Evolutionary conservation across 2,329 filamentous ascomycete species (phyloP).

Genomic region (Penicillium sp.): DNA sequence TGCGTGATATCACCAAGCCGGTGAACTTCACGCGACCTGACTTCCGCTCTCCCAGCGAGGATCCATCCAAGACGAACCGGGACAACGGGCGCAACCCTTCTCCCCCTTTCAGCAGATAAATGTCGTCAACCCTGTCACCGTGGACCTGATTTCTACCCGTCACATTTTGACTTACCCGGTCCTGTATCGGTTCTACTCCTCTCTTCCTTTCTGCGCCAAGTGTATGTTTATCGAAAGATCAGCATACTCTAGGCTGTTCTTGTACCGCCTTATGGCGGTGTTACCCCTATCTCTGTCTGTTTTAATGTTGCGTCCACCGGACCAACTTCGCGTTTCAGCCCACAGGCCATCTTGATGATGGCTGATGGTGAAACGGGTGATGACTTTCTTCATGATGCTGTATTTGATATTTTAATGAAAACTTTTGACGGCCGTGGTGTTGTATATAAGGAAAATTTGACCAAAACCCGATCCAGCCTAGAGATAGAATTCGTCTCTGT

Average conservation of each 20-base stretch:
- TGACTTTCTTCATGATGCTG: constrained; percentile 27
- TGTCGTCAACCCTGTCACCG: neutral
- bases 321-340: constrained; percentile 2
- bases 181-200: constrained; percentile 4
- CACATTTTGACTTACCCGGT: neutral
- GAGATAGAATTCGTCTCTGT: neutral
- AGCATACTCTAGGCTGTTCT: neutral
- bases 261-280: neutral
- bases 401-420: constrained; percentile 28
- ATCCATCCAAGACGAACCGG: constrained; percentile 30
- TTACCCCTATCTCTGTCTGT: neutral
- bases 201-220: constrained; percentile 4
- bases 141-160: constrained; percentile 2
- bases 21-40: constrained; percentile 38
- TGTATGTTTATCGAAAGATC: neutral
- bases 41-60: constrained; percentile 19
- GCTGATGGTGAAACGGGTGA: constrained; percentile 20
- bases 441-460: constrained; percentile 23
- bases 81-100: constrained; percentile 25
- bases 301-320: constrained; percentile 15
- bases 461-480: constrained; percentile 18
- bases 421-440: constrained; percentile 18
- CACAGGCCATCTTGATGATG: constrained; percentile 24
- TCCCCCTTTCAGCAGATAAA: constrained; percentile 10
- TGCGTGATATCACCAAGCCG: constrained; percentile 15